Conservation (phyloP, 768 basidiomycete species). For the Lanmaoa pseudosensibilis region DNA sequence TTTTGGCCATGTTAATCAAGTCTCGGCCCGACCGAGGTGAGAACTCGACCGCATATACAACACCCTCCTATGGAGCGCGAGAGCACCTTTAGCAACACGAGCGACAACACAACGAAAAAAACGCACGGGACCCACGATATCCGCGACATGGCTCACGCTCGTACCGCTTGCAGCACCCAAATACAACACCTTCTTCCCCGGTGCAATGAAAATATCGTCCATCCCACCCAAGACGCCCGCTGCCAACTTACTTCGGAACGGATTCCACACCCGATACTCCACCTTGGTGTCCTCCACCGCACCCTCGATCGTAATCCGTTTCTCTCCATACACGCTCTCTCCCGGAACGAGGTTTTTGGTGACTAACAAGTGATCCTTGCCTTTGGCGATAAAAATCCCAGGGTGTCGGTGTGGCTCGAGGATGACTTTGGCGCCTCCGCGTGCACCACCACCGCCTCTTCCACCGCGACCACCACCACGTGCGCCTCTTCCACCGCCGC, state of each 20-base stretch:
- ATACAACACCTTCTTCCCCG: slow-evolving; percentile 95
- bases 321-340: slow-evolving; percentile 98
- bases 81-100: background rate
- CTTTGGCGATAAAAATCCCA: slow-evolving; percentile 95
- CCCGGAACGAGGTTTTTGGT: slow-evolving; percentile 98
- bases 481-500: slow-evolving; percentile 49
- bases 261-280: slow-evolving; percentile 99
- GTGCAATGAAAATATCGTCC: slow-evolving; percentile 89
- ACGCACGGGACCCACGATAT: slow-evolving; percentile 93
- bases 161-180: slow-evolving; percentile 98
- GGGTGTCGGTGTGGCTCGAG: slow-evolving; percentile 94
- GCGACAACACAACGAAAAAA: background rate
- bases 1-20: slow-evolving; percentile 98
- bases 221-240: slow-evolving; percentile 95
- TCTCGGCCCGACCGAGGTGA: slow-evolving; percentile 96
- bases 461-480: slow-evolving; percentile 50
- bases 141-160: slow-evolving; percentile 97
- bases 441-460: slow-evolving; percentile 60
- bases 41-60: slow-evolving; percentile 98
- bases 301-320: slow-evolving; percentile 85
- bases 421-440: slow-evolving; percentile 81
- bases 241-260: slow-evolving; percentile 94
- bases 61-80: slow-evolving; percentile 67
- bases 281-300: slow-evolving; percentile 79
- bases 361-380: slow-evolving; percentile 95